Base-by-base conservation (phyloP, 2,329 filamentous ascomycete species). In the Geosmithia putterillii region DNA sequence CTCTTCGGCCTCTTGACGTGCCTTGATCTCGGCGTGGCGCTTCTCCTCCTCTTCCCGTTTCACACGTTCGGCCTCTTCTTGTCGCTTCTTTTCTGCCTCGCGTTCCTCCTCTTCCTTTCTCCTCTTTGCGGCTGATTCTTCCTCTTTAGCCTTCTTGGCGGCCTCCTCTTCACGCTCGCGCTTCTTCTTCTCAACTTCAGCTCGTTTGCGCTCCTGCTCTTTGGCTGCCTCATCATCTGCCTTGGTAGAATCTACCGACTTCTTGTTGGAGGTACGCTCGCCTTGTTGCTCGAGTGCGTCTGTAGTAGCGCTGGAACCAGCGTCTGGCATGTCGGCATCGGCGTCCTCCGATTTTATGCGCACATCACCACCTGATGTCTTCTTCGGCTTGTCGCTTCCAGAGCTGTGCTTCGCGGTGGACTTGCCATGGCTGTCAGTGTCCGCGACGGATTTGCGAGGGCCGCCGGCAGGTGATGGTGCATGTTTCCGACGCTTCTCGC, bases 281-380 rank as follows among this genome's bases (percentile, higher is more conserved):
- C 22, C 39, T 6, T 18, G n/a, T 12, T 17, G 22, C 39, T 62
- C 63, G 14, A 58, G 38, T 38, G 47, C 44, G 14, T 7, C 3
- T 22, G 32, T 34, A n/a, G 4, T n/a, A 18, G 23, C 4, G 17
- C 34, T 28, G 7, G 40, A n/a, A 38, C 59, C 60, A 2, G 63
- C 66, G 47, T 78, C 74, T 2, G 59, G 61, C 74, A 79, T 78
- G 18, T 74, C 71, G 8, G 74, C 55, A 44, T 79, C 75, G 2
- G 62, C 54, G 44, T 77, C 73, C 47, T 78, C 74, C 1, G 71
- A 71, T 50, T 76, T 76, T 36, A 78, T 71, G 40, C 70, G 68
- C n/a, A 76, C 73, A 15, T 75, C 73, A 4, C 60, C 58, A 2
- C 61, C 54, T 9, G 51, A 54, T 2, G 59, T 47, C 69, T 71